Evolutionary conservation across 148 eudicot genomes (phyloP).

Genomic region (Vaccinium corymbosum): DNA sequence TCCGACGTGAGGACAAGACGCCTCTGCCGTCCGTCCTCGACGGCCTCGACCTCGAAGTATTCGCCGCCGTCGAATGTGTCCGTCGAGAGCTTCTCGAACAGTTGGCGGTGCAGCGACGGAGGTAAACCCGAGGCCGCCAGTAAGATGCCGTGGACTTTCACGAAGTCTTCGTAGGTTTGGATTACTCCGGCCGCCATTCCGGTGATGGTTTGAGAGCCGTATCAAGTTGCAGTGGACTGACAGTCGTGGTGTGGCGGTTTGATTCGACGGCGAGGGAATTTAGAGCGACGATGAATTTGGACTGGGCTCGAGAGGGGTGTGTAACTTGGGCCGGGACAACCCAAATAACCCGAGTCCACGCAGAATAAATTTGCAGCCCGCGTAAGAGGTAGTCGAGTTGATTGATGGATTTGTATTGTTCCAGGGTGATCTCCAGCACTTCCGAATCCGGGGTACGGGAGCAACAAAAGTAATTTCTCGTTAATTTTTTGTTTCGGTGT

Average conservation of each 20-base stretch:
- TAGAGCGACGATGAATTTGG: neutral
- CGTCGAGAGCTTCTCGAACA: conserved; percentile 62
- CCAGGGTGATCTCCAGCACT: too few species aligned
- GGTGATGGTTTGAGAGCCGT: neutral
- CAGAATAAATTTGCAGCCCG: too few species aligned
- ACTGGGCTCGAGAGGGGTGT: neutral
- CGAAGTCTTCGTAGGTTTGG: conserved; percentile 55
- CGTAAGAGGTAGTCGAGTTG: too few species aligned
- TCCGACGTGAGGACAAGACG: conserved; percentile 52
- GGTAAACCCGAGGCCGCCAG: conserved; percentile 74
- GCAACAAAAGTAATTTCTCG: too few species aligned
- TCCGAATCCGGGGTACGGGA: too few species aligned
- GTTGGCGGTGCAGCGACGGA: conserved; percentile 43
- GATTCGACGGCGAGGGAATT: neutral
- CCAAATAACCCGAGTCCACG: neutral
- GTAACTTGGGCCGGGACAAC: neutral
- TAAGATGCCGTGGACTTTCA: conserved; percentile 59
- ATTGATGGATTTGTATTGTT: too few species aligned
- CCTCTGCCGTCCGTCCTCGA: conserved; percentile 65
- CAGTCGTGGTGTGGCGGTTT: neutral
- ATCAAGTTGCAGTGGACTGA: neutral
- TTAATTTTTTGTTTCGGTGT: too few species aligned
- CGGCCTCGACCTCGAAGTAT: conserved; percentile 69
- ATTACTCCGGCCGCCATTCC: conserved; percentile 38
- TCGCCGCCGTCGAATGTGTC: conserved; percentile 86